Conservation (phyloP, 345 rosid species). For the Brassica napus region DNA sequence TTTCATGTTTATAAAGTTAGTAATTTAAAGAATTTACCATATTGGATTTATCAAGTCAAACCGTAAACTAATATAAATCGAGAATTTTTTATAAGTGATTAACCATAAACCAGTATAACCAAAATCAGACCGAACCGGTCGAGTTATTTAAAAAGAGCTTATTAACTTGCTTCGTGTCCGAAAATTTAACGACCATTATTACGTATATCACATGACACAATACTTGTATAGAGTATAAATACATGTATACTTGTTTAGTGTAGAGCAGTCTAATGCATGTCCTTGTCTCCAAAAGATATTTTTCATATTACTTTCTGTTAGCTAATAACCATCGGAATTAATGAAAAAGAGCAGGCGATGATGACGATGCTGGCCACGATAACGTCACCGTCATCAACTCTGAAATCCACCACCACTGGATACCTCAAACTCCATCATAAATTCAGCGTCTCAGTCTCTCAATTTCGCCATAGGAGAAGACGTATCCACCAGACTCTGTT, state of each 20-base stretch:
- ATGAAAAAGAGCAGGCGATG: neutral
- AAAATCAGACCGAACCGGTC: too few species aligned
- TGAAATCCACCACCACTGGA: neutral
- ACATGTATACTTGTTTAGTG: too few species aligned
- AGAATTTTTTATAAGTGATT: too few species aligned
- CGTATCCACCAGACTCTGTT: neutral
- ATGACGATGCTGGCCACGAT: neutral
- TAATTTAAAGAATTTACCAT: too few species aligned
- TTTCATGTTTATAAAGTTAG: too few species aligned
- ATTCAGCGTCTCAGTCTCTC: neutral
- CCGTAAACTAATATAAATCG: too few species aligned
- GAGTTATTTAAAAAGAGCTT: neutral
- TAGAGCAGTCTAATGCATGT: too few species aligned
- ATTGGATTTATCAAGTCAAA: too few species aligned
- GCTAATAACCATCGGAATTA: neutral
- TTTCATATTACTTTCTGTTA: too few species aligned
- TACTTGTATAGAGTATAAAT: too few species aligned
- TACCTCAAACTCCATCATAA: neutral
- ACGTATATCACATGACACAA: too few species aligned
- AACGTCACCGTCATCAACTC: neutral
- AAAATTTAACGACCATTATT: neutral
- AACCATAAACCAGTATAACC: neutral
- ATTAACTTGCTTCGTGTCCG: neutral
- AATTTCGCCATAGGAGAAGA: neutral
- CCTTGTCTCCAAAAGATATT: too few species aligned